These are phyloP conservation scores for Trichoderma virens DNA, from an alignment of 495 filamentous ascomycete genomes.

Conservation along the genomic window DNA sequence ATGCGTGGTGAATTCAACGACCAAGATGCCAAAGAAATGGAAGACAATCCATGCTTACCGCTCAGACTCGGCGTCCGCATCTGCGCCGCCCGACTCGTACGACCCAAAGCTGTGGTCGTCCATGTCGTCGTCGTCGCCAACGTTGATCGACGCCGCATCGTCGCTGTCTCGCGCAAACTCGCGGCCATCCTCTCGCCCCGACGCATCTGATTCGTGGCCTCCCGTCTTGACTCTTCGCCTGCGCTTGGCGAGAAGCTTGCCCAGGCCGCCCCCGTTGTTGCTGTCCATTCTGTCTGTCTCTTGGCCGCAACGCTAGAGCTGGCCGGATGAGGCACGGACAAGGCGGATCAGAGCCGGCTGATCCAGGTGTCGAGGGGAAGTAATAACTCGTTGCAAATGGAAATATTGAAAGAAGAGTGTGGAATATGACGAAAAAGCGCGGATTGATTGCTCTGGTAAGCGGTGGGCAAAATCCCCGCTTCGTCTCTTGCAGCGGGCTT, in stretches of 20 bases:
- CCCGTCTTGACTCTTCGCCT: slow-evolving; percentile 35
- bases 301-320: not conserved
- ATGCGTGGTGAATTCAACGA: too few relatives aligned
- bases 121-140: slow-evolving; percentile 17
- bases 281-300: not conserved
- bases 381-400: too few relatives aligned
- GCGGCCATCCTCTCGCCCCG: not conserved
- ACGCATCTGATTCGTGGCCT: slow-evolving; percentile 19
- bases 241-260: slow-evolving; percentile 42
- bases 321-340: not conserved
- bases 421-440: not conserved
- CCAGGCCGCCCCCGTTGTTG: slow-evolving; percentile 27
- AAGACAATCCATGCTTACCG: slow-evolving; percentile 16
- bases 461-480: not conserved
- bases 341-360: not conserved
- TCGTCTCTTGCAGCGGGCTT: not conserved
- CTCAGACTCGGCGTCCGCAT: not conserved
- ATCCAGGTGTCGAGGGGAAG: not conserved
- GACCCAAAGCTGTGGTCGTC: slow-evolving; percentile 15
- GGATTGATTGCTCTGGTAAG: not conserved
- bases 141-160: slow-evolving; percentile 21
- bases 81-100: slow-evolving; percentile 21
- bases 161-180: too few relatives aligned
- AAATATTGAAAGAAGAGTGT: too few relatives aligned
- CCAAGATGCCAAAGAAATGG: not conserved